Conservation (phyloP, 2,329 filamentous ascomycete species). For the Sporothrix brunneoviolacea region DNA sequence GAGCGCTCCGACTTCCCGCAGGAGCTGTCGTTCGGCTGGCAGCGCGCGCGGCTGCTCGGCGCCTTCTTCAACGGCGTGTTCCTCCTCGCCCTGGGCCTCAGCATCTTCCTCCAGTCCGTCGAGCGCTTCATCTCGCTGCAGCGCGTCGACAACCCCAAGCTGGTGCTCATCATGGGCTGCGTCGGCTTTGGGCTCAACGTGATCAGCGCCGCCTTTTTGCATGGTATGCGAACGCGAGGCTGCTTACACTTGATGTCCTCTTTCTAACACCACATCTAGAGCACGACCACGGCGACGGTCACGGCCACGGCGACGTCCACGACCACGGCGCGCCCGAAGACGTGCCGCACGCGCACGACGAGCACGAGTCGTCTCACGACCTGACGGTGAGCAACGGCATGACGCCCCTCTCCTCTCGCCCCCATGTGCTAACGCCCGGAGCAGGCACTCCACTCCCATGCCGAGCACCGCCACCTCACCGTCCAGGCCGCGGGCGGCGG, state of each 20-base stretch:
- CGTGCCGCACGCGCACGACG: slow-evolving; percentile 16
- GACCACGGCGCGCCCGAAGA: slow-evolving; percentile 13
- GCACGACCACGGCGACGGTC: slow-evolving; percentile 23
- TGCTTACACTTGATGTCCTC: background rate
- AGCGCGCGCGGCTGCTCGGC: slow-evolving; percentile 63
- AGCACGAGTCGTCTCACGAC: too few relatives aligned
- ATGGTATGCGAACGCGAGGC: slow-evolving; percentile 40
- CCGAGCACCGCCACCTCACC: slow-evolving; percentile 42
- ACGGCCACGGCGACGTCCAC: slow-evolving; percentile 23
- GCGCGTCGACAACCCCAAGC: slow-evolving; percentile 54
- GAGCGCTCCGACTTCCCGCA: slow-evolving; percentile 50
- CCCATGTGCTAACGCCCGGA: too few relatives aligned
- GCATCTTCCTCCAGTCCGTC: slow-evolving; percentile 66
- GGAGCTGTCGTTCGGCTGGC: slow-evolving; percentile 67
- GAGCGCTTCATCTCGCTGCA: slow-evolving; percentile 59
- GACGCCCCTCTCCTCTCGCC: too few relatives aligned
- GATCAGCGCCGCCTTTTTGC: slow-evolving; percentile 58
- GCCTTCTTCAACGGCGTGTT: slow-evolving; percentile 79
- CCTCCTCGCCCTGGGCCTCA: slow-evolving; percentile 62
- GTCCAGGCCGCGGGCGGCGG: slow-evolving; percentile 28
- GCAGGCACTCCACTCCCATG: slow-evolving; percentile 30
- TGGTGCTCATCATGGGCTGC: slow-evolving; percentile 64
- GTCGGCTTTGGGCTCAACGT: slow-evolving; percentile 62
- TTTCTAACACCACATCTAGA: slow-evolving; percentile 2
- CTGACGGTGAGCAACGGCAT: too few relatives aligned